Evolutionary conservation across 2,329 filamentous ascomycete species (phyloP).

Genomic region (Pseudocercospora pini-densiflorae): DNA sequence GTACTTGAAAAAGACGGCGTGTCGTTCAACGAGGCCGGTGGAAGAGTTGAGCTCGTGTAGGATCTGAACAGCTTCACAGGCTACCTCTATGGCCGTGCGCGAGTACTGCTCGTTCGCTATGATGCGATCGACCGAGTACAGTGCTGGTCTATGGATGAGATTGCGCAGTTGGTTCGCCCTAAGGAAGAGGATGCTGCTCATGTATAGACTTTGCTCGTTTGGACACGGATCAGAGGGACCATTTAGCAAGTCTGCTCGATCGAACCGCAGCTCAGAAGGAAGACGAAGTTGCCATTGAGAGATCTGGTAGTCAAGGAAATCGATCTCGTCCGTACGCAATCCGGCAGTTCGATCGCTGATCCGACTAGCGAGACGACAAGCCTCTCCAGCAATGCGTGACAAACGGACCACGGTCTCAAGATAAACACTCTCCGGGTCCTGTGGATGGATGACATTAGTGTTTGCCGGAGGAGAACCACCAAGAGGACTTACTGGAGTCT

Average conservation of each 20-base stretch:
- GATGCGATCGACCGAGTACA: slow-evolving; percentile 4
- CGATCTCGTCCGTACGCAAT: not conserved
- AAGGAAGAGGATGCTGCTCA: slow-evolving; percentile 5
- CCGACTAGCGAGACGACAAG: slow-evolving; percentile 3
- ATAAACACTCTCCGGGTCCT: not conserved
- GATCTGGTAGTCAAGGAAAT: slow-evolving; percentile 5
- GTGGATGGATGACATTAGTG: slow-evolving; percentile 1
- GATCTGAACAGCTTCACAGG: slow-evolving; percentile 1
- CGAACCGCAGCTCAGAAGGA: not conserved
- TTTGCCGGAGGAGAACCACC: not conserved
- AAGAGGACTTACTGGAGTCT: slow-evolving; percentile 6
- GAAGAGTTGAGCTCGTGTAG: slow-evolving; percentile 5
- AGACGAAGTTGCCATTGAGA: slow-evolving; percentile 5
- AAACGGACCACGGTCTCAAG: slow-evolving; percentile 1
- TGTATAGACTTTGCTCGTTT: slow-evolving; percentile 2
- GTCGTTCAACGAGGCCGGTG: slow-evolving; percentile 1
- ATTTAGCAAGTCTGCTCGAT: not conserved
- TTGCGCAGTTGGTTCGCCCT: slow-evolving; percentile 5
- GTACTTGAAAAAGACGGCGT: slow-evolving; percentile 1
- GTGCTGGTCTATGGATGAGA: not conserved
- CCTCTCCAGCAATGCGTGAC: slow-evolving; percentile 4
- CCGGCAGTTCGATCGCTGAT: slow-evolving; percentile 4
- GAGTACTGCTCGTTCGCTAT: slow-evolving; percentile 4
- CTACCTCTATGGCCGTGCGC: slow-evolving; percentile 4
- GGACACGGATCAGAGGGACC: not conserved